Evolutionary conservation across 106 monocot species (phyloP), one percentile per base, ranked within the genome.

Genomic region (Ottelia alismoides): DNA sequence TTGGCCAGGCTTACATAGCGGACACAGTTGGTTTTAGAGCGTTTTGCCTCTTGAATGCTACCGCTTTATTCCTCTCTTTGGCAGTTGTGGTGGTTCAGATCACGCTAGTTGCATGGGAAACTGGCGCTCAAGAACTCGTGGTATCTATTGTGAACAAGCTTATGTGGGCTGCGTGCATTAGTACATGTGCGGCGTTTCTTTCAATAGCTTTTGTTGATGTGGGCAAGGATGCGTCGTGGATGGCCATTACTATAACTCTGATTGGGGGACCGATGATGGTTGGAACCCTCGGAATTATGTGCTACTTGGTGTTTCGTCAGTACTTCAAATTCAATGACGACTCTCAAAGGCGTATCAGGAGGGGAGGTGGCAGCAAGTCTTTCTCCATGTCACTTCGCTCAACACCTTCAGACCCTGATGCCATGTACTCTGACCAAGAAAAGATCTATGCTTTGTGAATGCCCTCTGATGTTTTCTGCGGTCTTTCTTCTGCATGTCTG

Each of bases 61-160:
- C 71, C 1, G 94, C 84, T 12, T 61, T 94, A 16, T 94, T 94
- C 54, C 81, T 94, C 44, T 94, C 94, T 47, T 52, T 94, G 30
- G 80, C 94, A 0, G 94, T 94, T 16, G 94, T 94, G 3, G 84
- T 94, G 25, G 88, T 88, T 43, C 94, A 94, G 65, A 94, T 94
- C 23, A 94, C 94, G 24, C 66, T 94, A 51, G 94, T 94, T 48
- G 94, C 88, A 12, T 94, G 94, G 94, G 94, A 88, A 51, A 84
- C 94, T 17, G 80, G 80, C 27, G 94, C 94, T 22, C 94, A 94
- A 57, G 78, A 88, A 61, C 75, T 60, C 30, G 62, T 94, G 2
- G 87, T 94, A 21, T 60, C 77, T 2, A 67, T 94, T 20, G 76
- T 94, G 52, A 94, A 94, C 61, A 94, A 94, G 76, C 81, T 94